Conservation (phyloP, 257 asterid genomes). For the Buddleja alternifolia region DNA sequence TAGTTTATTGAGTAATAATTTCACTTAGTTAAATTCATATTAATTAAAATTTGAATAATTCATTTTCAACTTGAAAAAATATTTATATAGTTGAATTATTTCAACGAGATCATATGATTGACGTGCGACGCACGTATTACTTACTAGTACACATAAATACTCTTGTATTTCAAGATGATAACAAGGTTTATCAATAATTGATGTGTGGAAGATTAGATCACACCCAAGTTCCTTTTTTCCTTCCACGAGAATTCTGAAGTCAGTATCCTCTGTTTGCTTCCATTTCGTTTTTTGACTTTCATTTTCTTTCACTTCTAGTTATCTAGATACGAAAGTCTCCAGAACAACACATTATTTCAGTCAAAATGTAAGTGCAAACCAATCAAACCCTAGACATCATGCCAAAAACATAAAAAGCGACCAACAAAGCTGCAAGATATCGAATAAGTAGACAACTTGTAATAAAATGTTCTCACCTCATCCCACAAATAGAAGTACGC, state of each 20-base stretch:
- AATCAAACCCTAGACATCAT: conserved; percentile 15
- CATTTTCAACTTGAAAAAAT: too few species aligned
- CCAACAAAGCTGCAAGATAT: conserved; percentile 21
- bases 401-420: conserved; percentile 17
- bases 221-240: background rate
- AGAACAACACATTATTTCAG: conserved; percentile 13
- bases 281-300: background rate
- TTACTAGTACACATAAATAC: background rate
- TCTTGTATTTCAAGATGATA: conserved; percentile 25
- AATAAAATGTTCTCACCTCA: conserved; percentile 69
- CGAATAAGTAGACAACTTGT: conserved; percentile 19
- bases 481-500: conserved; percentile 99
- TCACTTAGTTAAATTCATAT: too few species aligned
- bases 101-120: too few species aligned
- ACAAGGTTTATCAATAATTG: conserved; percentile 15
- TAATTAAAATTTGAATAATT: too few species aligned
- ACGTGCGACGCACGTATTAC: too few species aligned
- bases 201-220: background rate
- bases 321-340: conserved; percentile 17
- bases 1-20: too few species aligned
- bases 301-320: conserved; percentile 10
- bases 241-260: conserved; percentile 5
- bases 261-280: conserved; percentile 13
- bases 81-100: too few species aligned
- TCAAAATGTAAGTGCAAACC: conserved; percentile 20